Conservation (phyloP, 176 grass and related monocot species). For the Triticum aestivum region IWGSC_CS_RefSeq_v2.1 NC_057812.1:523208774-523209273, state of each 20-base stretch:
- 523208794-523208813: conserved; percentile 98
- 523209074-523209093: neutral
- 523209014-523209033: neutral
- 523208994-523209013: neutral
- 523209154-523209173: neutral
- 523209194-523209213: neutral
- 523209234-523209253: neutral
- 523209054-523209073: neutral
- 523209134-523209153: neutral
- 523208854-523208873: neutral
- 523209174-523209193: neutral
- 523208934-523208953: neutral
- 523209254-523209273: neutral
- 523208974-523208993: neutral
- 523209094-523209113: neutral
- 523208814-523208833: neutral
- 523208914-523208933: neutral
- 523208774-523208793: conserved; percentile 86
- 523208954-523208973: conserved; percentile 14
- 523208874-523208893: neutral
- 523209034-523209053: neutral
- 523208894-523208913: neutral
- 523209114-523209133: neutral
- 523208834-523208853: no score
- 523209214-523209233: neutral